A percentile compares a stretch with the other conserved stretches of the same genome.
Conservation (phyloP, 768 basidiomycete genomes). For the Agaricus subrufescens region DNA sequence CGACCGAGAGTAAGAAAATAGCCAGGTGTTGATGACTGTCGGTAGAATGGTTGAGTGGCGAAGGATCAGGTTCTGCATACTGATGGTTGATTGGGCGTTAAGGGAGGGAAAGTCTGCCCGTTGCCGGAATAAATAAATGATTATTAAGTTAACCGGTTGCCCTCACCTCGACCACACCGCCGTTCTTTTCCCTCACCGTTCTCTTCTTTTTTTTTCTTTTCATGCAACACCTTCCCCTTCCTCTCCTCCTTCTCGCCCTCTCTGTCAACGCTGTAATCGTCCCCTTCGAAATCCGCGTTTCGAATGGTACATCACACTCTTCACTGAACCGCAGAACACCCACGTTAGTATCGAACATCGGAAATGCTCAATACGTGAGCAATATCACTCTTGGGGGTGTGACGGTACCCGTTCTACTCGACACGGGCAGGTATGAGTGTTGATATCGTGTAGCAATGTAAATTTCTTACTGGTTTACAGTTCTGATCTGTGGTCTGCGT, state of each 20-base stretch:
- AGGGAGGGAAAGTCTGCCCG: neutral
- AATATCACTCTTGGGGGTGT: constrained; percentile 66
- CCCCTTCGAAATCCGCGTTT: constrained; percentile 33
- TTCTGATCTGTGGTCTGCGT: constrained; percentile 73
- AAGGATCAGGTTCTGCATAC: no score
- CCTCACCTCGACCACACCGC: constrained; percentile 6
- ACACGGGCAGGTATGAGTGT: constrained; percentile 65
- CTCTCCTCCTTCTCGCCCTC: constrained; percentile 35
- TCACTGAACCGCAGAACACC: constrained; percentile 27
- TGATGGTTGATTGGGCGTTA: no score
- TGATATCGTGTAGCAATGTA: neutral
- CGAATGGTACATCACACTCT: constrained; percentile 15
- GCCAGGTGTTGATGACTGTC: no score
- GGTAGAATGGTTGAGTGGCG: no score
- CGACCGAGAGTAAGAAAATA: no score
- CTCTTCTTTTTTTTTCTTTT: constrained; percentile 14
- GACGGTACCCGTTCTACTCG: constrained; percentile 56
- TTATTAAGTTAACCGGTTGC: constrained; percentile 5
- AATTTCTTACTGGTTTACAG: constrained; percentile 27
- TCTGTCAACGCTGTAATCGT: constrained; percentile 32
- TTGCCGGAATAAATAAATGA: constrained; percentile 4
- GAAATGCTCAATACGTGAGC: constrained; percentile 68
- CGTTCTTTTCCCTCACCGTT: constrained; percentile 4
- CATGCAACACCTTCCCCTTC: constrained; percentile 33
- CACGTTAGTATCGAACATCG: constrained; percentile 54